Conservation (phyloP, 1,139 yeast species). For the Suhomyces wounanorum region DNA sequence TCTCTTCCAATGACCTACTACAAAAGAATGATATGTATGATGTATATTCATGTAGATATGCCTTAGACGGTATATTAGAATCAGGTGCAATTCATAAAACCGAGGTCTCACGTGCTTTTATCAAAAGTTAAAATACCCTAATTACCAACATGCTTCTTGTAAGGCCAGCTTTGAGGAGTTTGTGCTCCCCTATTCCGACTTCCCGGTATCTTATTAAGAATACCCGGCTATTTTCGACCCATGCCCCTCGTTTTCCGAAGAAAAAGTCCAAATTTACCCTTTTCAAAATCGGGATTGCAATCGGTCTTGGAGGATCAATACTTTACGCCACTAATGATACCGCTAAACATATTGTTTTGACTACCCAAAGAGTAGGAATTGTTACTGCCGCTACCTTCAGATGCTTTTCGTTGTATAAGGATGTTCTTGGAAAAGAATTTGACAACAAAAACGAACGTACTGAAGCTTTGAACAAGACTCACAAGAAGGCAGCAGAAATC, state of each 20-base stretch:
- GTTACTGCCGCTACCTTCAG: constrained; percentile 63
- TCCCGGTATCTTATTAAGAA: neutral
- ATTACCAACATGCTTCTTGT: neutral
- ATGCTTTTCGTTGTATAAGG: constrained; percentile 67
- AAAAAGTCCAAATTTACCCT: constrained; percentile 12
- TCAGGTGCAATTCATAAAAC: neutral
- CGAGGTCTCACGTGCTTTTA: neutral
- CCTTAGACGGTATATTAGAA: neutral
- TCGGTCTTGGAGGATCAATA: constrained; percentile 33
- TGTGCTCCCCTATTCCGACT: neutral
- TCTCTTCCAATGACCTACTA: neutral
- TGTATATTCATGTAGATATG: neutral
- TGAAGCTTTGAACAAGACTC: constrained; percentile 58
- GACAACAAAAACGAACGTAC: constrained; percentile 50
- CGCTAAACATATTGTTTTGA: constrained; percentile 35
- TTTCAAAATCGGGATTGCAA: constrained; percentile 33
- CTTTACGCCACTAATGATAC: constrained; percentile 39
- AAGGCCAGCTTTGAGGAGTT: neutral
- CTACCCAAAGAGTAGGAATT: constrained; percentile 59
- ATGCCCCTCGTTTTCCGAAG: neutral
- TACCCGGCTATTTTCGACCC: neutral
- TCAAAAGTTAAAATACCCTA: neutral
- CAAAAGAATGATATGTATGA: neutral
- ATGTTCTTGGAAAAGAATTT: constrained; percentile 51
- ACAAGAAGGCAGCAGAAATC: constrained; percentile 72